Evolutionary conservation across 208 protist species (phyloP), one percentile per base, ranked within the genome.

Genomic region (Crithidia thermophila): DNA sequence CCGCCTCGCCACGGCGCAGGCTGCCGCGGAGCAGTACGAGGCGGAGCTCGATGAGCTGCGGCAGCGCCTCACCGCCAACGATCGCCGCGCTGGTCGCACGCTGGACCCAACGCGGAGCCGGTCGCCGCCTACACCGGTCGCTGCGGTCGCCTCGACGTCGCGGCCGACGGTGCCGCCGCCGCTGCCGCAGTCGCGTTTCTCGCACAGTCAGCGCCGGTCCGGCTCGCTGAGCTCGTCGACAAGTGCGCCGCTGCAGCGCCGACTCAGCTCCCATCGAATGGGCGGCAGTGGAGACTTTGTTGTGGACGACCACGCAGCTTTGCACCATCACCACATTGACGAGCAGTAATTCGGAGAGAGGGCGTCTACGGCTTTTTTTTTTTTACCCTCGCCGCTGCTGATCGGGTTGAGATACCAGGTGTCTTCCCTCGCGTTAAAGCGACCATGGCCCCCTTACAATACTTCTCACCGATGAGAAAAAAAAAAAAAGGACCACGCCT

Each of bases 1-100:
- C 21, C 72, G 72, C 18, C 77, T 94, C 36, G 72, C 78, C 20
- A 81, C 77, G 11, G 82, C 86, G 28, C 74, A 88, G 57, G 79
- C 84, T 13, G 74, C 72, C 2, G 61, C 77, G 39, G 78, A 88
- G 46, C 78, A 87, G 51, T 86, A 84, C 66, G 52, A 86, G 43
- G 28, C 70, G 16, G 85, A 94, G 57, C 63, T 89, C n/a, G 30
- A 82, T 36, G 75, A 81, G 40, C 51, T 82, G 46, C 73, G 63
- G 16, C 87, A 79, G 69, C 60, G 59, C 40, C 46, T 92, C 27
- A 47, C 36, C 23, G 59, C 30, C 13, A 79, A 60, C n/a, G 82
- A 87, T 47, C 62, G 56, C 30, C 88, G 70, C 47, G 79, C 64
- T 34, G 84, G 56, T 11, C 60, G 42, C n/a, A 28, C 90, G 67